phyloP scores from a whole-genome alignment of 1,284 basidiomycete species.

The Cryptococcus hybrid region DNA sequence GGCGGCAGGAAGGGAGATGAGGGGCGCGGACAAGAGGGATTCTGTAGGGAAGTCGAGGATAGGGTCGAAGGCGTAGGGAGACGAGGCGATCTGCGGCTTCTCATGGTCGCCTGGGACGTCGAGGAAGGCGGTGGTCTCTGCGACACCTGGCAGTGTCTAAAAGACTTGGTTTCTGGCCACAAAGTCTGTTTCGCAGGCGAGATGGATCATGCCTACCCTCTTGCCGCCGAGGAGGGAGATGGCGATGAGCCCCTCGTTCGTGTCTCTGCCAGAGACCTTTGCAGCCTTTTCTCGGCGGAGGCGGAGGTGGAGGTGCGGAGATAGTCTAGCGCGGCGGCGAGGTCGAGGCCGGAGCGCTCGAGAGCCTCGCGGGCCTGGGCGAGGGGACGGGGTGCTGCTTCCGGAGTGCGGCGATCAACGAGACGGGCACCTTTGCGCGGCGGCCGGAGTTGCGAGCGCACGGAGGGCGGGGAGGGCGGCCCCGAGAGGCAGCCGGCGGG shows the following conservation, averaged over 20 bases:
- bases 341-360: slow-evolving; percentile 67
- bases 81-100: slow-evolving; percentile 28
- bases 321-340: slow-evolving; percentile 74
- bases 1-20: slow-evolving; percentile 57
- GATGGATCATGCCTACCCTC: slow-evolving; percentile 82
- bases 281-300: slow-evolving; percentile 67
- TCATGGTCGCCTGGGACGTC: slow-evolving; percentile 53
- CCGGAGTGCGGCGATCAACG: slow-evolving; percentile 82
- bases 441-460: slow-evolving; percentile 2
- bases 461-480: slow-evolving; percentile 4
- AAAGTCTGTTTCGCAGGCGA: slow-evolving; percentile 98
- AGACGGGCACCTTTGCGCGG: slow-evolving; percentile 53
- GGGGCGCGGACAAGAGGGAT: slow-evolving; percentile 63
- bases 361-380: slow-evolving; percentile 88
- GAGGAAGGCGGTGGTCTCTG: slow-evolving; percentile 81
- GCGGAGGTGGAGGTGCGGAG: slow-evolving; percentile 65
- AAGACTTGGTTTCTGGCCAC: slow-evolving; percentile 88
- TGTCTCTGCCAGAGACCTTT: slow-evolving; percentile 71
- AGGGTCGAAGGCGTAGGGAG: slow-evolving; percentile 28
- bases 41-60: slow-evolving; percentile 54
- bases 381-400: slow-evolving; percentile 71
- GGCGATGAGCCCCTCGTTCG: slow-evolving; percentile 77
- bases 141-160: slow-evolving; percentile 73
- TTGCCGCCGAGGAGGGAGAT: slow-evolving; percentile 66
- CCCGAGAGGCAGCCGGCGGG: background rate